Conservation (phyloP, 257 asterid species). For the Jaltomata sinuosa region DNA sequence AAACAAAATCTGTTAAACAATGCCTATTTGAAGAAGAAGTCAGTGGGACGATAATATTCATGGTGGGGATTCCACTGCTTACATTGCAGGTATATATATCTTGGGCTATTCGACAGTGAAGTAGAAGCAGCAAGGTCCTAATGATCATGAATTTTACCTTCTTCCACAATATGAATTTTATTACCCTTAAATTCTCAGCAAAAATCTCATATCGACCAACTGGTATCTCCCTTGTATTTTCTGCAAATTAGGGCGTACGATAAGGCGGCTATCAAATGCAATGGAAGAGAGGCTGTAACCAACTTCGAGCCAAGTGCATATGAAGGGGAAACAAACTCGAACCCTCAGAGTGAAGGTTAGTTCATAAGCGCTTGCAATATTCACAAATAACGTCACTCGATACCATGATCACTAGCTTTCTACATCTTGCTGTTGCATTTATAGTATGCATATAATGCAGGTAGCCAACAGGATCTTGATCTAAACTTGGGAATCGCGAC, state of each 20-base stretch:
- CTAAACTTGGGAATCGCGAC: constrained; percentile 61
- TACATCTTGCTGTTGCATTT: not conserved
- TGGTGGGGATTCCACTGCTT: constrained; percentile 28
- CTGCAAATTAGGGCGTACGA: constrained; percentile 65
- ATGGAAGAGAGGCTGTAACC: constrained; percentile 67
- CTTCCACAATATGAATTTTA: constrained; percentile 16
- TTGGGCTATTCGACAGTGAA: constrained; percentile 44
- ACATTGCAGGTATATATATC: constrained; percentile 45
- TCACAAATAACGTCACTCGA: not conserved
- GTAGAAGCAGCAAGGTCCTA: constrained; percentile 47
- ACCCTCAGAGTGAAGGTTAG: constrained; percentile 28
- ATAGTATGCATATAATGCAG: constrained; percentile 17
- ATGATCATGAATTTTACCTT: constrained; percentile 20
- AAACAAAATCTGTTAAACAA: not conserved
- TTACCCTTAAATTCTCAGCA: constrained; percentile 13
- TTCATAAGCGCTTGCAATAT: not conserved
- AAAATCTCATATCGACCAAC: constrained; percentile 20
- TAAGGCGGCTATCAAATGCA: constrained; percentile 63
- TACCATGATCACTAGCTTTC: not conserved
- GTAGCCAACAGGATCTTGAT: constrained; percentile 42
- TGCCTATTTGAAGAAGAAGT: constrained; percentile 1
- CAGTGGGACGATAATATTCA: constrained; percentile 9
- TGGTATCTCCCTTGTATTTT: constrained; percentile 16
- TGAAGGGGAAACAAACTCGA: constrained; percentile 18
- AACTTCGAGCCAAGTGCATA: constrained; percentile 59